Evolutionary conservation across 176 grass and related monocot species (phyloP), one percentile per base, ranked within the genome.

Genomic region (Phoenix dactylifera): DNA sequence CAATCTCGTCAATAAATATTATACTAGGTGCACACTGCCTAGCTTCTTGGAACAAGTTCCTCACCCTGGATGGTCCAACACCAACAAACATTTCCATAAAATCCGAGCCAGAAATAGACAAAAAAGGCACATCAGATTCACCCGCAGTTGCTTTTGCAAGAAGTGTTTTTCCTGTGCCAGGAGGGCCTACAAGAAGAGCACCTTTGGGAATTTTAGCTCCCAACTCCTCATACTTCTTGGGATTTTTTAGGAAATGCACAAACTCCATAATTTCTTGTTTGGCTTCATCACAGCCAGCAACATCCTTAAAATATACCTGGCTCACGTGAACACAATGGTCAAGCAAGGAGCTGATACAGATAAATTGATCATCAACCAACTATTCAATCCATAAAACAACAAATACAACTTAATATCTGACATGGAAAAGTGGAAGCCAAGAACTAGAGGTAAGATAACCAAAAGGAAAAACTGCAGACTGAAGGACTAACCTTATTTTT

Each of bases 81-180:
- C 93, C 93, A 77, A 91, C 87, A 88, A 97, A 91, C 93, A 97
- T 91, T 77, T 97, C 87, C 84, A 97, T 82, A 67, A 97, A 97
- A 18, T 91, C 84, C 49, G 87, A 88, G 59, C 84, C 87, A 68
- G 92, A 85, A 52, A 97, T 91, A 49, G 81, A 91, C 64, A 88
- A 85, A 63, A 97, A 97, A 20, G 92, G 92, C 14, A 97, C 87
- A 66, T 22, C 75, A 66, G 87, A 97, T 60, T 97, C 92, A 59
- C 87, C 92, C 32, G 87, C 92, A 0, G 84, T 91, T 58, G 92
- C 92, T 97, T 97, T 91, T 28, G 92, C 92, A 72, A 97, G 83
- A 39, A 96, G 92, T 12, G 87, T 97, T 60, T 97, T 97, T 56
- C 92, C 87, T 9, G 92, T 91, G 52, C 92, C 87, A 59, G 87